These are phyloP conservation scores for Nakazawaea ambrosiae DNA, from an alignment of 805 yeast species.

Conservation along the genomic window DNA sequence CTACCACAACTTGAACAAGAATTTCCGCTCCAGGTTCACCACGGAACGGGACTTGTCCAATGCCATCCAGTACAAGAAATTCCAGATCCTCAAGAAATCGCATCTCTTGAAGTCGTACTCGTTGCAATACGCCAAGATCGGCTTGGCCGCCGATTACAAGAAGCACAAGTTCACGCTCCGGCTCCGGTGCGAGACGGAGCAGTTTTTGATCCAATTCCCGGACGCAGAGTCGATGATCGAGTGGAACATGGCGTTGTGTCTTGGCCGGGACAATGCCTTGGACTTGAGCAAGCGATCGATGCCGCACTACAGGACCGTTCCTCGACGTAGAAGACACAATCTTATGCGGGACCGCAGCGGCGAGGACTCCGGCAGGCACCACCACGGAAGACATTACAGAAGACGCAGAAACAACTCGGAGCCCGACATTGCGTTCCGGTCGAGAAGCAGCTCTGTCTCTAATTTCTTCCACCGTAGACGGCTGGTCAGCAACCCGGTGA, in stretches of 20 bases:
- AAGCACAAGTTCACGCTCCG: slow-evolving; percentile 65
- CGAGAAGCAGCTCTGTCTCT: slow-evolving; percentile 2
- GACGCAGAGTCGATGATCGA: slow-evolving; percentile 60
- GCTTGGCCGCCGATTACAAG: slow-evolving; percentile 79
- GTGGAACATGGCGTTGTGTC: slow-evolving; percentile 69
- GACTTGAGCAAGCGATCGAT: slow-evolving; percentile 65
- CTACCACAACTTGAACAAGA: background rate
- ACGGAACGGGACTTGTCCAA: slow-evolving; percentile 21
- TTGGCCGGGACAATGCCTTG: slow-evolving; percentile 74
- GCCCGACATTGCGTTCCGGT: slow-evolving; percentile 3
- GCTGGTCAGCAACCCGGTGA: slow-evolving; percentile 7
- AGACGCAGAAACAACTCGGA: slow-evolving; percentile 7
- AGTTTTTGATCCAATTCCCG: slow-evolving; percentile 61
- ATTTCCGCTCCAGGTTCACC: slow-evolving; percentile 21
- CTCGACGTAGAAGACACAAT: slow-evolving; percentile 52
- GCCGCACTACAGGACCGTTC: slow-evolving; percentile 77
- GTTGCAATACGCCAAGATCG: slow-evolving; percentile 76
- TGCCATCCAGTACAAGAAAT: slow-evolving; percentile 14
- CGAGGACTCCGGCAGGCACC: slow-evolving; percentile 8
- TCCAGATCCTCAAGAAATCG: slow-evolving; percentile 20
- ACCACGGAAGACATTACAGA: background rate
- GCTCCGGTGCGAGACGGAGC: slow-evolving; percentile 77
- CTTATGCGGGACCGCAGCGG: slow-evolving; percentile 20
- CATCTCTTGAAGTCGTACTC: slow-evolving; percentile 60
- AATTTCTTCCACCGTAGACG: slow-evolving; percentile 8